Percentiles rank a stretch among this genome's conserved stretches.
phyloP scores from a whole-genome alignment of 768 basidiomycete species.

The Gymnopilus dilepis region DNA sequence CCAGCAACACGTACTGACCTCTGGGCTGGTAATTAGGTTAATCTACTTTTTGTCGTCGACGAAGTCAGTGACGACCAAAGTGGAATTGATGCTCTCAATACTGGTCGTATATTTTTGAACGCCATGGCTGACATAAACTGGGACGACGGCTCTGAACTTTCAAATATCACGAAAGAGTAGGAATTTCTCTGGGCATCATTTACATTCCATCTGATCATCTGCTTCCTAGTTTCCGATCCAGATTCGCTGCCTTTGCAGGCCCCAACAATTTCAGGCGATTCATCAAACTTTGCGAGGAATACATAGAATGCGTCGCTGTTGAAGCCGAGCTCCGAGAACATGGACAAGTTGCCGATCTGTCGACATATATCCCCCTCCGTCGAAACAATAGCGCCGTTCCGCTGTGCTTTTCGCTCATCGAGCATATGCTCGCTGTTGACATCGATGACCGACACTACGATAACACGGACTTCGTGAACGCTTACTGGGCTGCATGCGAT shows the following conservation, averaged over 20 bases:
- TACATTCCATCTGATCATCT: too few species aligned
- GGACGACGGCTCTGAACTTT: too few species aligned
- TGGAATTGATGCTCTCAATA: too few species aligned
- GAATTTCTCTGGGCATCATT: too few species aligned
- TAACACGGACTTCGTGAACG: conserved; percentile 56
- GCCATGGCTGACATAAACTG: too few species aligned
- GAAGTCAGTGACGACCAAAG: too few species aligned
- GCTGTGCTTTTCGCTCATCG: conserved; percentile 65
- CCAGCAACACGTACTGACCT: too few species aligned
- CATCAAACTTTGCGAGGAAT: conserved; percentile 54
- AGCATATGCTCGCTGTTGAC: conserved; percentile 64
- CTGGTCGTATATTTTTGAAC: too few species aligned
- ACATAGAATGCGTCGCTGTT: conserved; percentile 58
- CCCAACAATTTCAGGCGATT: conserved; percentile 55
- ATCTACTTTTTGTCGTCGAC: too few species aligned
- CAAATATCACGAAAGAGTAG: too few species aligned
- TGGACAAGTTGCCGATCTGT: conserved; percentile 56
- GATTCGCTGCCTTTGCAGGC: conserved; percentile 49
- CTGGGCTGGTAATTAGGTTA: too few species aligned
- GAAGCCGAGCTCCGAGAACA: conserved; percentile 68
- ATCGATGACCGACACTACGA: conserved; percentile 65
- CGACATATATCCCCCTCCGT: conserved; percentile 59
- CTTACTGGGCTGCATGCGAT: conserved; percentile 65
- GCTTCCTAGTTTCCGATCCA: conserved; percentile 53
- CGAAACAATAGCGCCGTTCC: conserved; percentile 73